phyloP scores from a whole-genome alignment of 331 rosid species.

The Quercus phellos region DNA sequence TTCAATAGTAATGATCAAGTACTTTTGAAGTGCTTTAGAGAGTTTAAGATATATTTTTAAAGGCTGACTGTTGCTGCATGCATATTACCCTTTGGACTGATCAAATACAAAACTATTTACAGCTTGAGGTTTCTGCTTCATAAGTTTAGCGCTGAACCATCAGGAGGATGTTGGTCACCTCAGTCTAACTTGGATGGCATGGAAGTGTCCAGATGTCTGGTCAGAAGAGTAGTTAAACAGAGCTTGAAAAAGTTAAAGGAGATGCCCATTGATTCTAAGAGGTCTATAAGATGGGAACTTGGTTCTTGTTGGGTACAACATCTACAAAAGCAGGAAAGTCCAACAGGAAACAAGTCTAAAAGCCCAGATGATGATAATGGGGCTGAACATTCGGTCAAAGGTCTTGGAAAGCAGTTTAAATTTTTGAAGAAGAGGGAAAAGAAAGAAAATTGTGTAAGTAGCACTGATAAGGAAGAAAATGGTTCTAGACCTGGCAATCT shows the following conservation, averaged over 20 bases:
- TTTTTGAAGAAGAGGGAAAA: constrained; percentile 77
- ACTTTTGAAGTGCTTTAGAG: background rate
- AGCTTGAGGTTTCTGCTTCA: constrained; percentile 84
- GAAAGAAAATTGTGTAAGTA: constrained; percentile 27
- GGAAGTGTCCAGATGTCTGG: constrained; percentile 40
- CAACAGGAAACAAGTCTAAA: constrained; percentile 32
- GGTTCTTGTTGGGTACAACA: constrained; percentile 95
- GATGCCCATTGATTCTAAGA: constrained; percentile 33
- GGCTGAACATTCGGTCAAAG: constrained; percentile 60
- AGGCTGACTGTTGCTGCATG: background rate
- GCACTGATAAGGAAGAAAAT: constrained; percentile 35
- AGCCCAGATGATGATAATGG: constrained; percentile 31
- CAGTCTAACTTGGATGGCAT: constrained; percentile 38
- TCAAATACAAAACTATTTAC: constrained; percentile 22
- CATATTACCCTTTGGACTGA: background rate
- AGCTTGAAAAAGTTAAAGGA: constrained; percentile 49
- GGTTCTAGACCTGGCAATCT: constrained; percentile 17
- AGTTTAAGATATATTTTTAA: background rate
- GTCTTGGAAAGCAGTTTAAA: constrained; percentile 88
- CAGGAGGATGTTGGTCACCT: constrained; percentile 29
- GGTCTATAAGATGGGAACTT: constrained; percentile 88
- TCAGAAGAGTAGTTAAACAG: constrained; percentile 52
- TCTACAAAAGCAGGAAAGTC: constrained; percentile 68
- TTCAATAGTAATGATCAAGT: background rate
- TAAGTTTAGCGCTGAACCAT: constrained; percentile 41